Evolutionary conservation across 805 yeast genomes (phyloP).

Genomic region (Ogataea nitratoaversa): DNA sequence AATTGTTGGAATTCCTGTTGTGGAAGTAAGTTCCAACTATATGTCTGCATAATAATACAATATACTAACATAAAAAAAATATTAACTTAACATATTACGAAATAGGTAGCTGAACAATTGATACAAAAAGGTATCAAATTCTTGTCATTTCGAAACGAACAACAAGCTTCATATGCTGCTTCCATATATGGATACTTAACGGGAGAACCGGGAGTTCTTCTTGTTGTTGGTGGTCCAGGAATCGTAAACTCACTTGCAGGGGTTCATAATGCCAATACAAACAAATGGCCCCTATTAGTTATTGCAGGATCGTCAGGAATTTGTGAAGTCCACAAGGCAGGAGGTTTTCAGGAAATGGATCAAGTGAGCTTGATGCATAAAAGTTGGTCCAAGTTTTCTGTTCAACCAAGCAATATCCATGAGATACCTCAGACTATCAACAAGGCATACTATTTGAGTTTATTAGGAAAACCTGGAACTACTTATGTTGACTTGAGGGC

Average conservation of each 20-base stretch:
- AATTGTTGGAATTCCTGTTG: constrained; percentile 72
- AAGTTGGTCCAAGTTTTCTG: constrained; percentile 47
- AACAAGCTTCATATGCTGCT: constrained; percentile 74
- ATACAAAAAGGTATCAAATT: constrained; percentile 51
- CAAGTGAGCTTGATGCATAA: constrained; percentile 45
- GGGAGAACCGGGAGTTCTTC: constrained; percentile 58
- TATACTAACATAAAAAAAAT: too few species aligned
- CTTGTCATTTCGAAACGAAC: constrained; percentile 64
- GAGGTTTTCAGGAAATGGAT: constrained; percentile 71
- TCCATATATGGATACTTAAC: constrained; percentile 65
- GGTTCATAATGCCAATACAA: constrained; percentile 54
- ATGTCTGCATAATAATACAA: too few species aligned
- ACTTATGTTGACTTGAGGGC: constrained; percentile 67
- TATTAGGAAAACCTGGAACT: constrained; percentile 55
- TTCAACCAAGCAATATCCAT: constrained; percentile 22
- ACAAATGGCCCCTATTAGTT: constrained; percentile 62
- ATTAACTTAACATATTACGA: too few species aligned
- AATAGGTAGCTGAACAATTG: constrained; percentile 55
- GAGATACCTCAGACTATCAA: constrained; percentile 37
- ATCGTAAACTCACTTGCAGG: constrained; percentile 66
- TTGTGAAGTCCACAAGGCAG: constrained; percentile 41
- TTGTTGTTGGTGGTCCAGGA: constrained; percentile 78
- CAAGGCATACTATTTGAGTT: constrained; percentile 42
- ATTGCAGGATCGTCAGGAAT: constrained; percentile 59
- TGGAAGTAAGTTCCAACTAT: constrained; percentile 51